Evolutionary conservation across 2,329 filamentous ascomycete genomes (phyloP), one percentile per base, ranked within the genome.

Genomic region (Nemania sp.): DNA sequence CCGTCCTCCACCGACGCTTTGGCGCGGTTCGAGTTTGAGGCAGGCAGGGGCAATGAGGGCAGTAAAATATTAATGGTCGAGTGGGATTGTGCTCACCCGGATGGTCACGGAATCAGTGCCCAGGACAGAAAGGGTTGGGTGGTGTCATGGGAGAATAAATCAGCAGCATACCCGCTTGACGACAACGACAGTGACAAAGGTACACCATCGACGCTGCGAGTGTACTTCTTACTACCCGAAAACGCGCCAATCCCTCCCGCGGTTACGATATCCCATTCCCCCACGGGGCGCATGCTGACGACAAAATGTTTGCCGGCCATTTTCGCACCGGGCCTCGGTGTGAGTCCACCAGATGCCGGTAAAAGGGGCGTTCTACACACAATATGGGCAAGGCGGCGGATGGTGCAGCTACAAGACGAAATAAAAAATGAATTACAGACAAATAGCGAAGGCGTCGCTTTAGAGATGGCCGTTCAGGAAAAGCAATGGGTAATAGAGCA

Each of bases 51-150:
- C 51, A 91, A 91, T 69, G 89, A 93, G 66, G 92, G 92, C 42
- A 96, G 91, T 64, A 97, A 96, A 79, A 88, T 97, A 65, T 79
- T 97, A 68, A 95, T 97, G 91, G 88, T 96, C 40, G 92, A 97
- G 75, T 97, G 92, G 92, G 60, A 65, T 59, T 61, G 52, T 50
- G 59, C 63, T 40, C 47, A 87, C 91, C 72, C 73, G 76, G 83
- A 82, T 60, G 74, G 78, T 43, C 75, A 78, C 53, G 75, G 76
- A 11, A 11, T 58, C 25, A n/a, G 49, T 37, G 52, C 62, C 13
- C 17, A 63, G 17, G 66, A 66, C 13, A 62, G 68, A 37, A 63
- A 68, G 20, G 73, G 74, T 61, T 96, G 92, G 92, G 84, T 90
- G 60, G 87, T 96, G 18, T 89, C 86, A 1, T 96, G 92, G 92